Evolutionary conservation across 2,329 filamentous ascomycete genomes (phyloP).

Genomic region (Alternaria rosae): DNA sequence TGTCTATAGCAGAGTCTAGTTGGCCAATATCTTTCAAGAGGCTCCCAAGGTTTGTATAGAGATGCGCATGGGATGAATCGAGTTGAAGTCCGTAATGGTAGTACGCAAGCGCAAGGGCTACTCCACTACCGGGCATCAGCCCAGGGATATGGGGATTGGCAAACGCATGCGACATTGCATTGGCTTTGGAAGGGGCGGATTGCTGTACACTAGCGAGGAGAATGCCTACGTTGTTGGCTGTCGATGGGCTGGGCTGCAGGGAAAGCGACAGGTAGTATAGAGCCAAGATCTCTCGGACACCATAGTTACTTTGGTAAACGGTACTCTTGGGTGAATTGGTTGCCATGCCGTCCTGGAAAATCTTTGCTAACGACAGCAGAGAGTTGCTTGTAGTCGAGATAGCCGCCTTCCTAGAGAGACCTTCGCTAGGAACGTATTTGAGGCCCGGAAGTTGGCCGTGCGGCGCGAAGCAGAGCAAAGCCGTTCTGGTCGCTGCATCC

Average conservation of each 20-base stretch:
- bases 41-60: constrained; percentile 96
- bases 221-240: constrained; percentile 97
- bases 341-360: constrained; percentile 95
- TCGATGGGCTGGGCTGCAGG: constrained; percentile 93
- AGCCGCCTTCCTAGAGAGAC: constrained; percentile 76
- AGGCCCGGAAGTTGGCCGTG: constrained; percentile 83
- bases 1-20: constrained; percentile 86
- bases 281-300: constrained; percentile 89
- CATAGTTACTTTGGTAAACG: constrained; percentile 69
- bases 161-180: constrained; percentile 49
- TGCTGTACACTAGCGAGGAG: constrained; percentile 94
- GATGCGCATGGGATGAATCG: constrained; percentile 88
- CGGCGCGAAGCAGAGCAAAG: constrained; percentile 79
- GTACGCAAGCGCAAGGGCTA: constrained; percentile 87
- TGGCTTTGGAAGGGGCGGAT: constrained; percentile 54
- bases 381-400: constrained; percentile 96
- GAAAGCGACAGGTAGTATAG: constrained; percentile 96
- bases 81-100: constrained; percentile 93
- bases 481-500: constrained; percentile 81
- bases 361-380: constrained; percentile 91
- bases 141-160: constrained; percentile 69
- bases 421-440: constrained; percentile 69
- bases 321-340: constrained; percentile 66
- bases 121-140: constrained; percentile 82
- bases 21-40: constrained; percentile 96